Evolutionary conservation across 2,329 filamentous ascomycete species (phyloP).

Genomic region (Ascochyta rabiei): DNA sequence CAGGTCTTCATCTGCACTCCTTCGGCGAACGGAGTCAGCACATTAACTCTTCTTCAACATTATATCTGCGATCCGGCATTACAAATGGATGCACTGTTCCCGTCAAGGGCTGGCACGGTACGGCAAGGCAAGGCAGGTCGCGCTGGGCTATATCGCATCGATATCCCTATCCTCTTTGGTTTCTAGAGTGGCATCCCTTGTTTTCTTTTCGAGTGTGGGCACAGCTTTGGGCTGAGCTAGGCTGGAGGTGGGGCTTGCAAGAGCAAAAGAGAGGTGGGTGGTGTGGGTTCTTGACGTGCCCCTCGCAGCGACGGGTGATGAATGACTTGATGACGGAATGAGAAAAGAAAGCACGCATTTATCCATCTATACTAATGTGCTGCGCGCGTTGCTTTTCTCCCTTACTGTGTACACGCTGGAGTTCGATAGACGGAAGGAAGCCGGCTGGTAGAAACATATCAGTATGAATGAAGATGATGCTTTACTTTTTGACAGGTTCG

Average conservation of each 20-base stretch:
- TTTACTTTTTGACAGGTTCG: too few species aligned
- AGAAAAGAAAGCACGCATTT: too few species aligned
- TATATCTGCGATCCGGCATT: constrained; percentile 17
- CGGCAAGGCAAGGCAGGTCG: constrained; percentile 6
- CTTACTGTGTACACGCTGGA: too few species aligned
- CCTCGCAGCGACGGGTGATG: constrained; percentile 4
- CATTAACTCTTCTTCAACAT: constrained; percentile 13
- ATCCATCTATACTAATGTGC: too few species aligned
- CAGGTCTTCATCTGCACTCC: constrained; percentile 3
- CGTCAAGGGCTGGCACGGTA: constrained; percentile 6
- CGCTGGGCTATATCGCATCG: constrained; percentile 7
- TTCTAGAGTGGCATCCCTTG: constrained; percentile 7
- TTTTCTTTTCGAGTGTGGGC: constrained; percentile 1
- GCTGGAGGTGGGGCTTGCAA: neutral
- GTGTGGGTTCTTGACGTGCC: neutral
- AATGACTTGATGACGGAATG: too few species aligned
- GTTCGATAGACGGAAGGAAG: too few species aligned
- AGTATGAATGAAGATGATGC: too few species aligned
- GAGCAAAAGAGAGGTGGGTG: neutral
- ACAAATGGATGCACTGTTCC: constrained; percentile 4
- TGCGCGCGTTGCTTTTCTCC: too few species aligned
- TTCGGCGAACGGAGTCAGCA: constrained; percentile 11
- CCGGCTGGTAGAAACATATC: too few species aligned
- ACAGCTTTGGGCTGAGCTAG: too few species aligned
- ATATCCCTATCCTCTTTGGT: constrained; percentile 8